phyloP scores from a whole-genome alignment of 164 flowering plant genomes.

The Nelumbo lutea region DNA sequence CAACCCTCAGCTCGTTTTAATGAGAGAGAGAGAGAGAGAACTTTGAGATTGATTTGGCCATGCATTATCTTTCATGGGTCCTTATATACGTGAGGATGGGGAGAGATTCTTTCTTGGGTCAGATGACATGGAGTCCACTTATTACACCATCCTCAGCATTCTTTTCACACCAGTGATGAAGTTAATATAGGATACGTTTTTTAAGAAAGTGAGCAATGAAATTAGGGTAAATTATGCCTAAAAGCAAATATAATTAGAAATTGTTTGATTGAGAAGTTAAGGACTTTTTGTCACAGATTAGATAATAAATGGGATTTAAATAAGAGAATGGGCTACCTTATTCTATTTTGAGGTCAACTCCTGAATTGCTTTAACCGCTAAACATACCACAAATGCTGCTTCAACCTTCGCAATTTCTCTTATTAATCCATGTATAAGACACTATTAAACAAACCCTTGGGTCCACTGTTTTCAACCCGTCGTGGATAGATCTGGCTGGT shows the following conservation, averaged over 20 bases:
- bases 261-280: slow-evolving; percentile 3
- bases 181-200: neutral
- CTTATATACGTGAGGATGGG: slow-evolving; percentile 29
- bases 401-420: slow-evolving; percentile 2
- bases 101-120: slow-evolving; percentile 26
- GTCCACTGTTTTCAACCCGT: no score
- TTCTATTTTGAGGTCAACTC: slow-evolving; percentile 17
- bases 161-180: slow-evolving; percentile 33
- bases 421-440: no score
- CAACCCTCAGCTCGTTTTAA: slow-evolving; percentile 43
- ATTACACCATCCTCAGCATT: slow-evolving; percentile 28
- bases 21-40: slow-evolving; percentile 14
- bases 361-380: neutral
- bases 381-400: neutral
- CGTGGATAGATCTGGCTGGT: no score
- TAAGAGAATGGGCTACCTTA: slow-evolving; percentile 1
- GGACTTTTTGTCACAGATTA: slow-evolving; percentile 2
- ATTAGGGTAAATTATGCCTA: no score
- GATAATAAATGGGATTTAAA: slow-evolving; percentile 6
- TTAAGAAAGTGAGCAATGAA: neutral
- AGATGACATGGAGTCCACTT: slow-evolving; percentile 41
- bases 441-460: no score
- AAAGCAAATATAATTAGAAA: no score
- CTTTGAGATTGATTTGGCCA: slow-evolving; percentile 21
- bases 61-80: slow-evolving; percentile 32